Conservation (phyloP, 1,139 yeast species). For the Taphrina sp. region DNA sequence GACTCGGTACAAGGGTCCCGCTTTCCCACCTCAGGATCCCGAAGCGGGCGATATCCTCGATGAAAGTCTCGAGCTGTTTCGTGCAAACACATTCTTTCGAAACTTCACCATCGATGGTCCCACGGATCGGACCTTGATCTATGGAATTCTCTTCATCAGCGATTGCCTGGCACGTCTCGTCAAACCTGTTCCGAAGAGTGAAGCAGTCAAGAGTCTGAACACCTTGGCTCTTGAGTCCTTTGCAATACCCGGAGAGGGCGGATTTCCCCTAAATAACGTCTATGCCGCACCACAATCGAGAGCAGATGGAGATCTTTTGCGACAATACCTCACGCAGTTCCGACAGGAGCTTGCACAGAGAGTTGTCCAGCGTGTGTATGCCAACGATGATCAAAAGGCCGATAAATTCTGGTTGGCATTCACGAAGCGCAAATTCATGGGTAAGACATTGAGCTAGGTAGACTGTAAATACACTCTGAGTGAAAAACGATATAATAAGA, state of each 20-base stretch:
- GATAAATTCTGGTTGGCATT: constrained; percentile 89
- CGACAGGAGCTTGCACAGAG: constrained; percentile 90
- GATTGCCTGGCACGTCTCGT: constrained; percentile 70
- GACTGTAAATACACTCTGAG: background rate
- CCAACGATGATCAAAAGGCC: constrained; percentile 48
- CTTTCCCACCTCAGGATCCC: constrained; percentile 81
- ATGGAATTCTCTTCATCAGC: constrained; percentile 87
- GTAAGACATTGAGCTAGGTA: constrained; percentile 54
- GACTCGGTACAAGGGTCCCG: constrained; percentile 85
- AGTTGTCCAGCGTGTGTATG: constrained; percentile 68
- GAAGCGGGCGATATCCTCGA: constrained; percentile 66
- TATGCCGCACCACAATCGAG: constrained; percentile 75
- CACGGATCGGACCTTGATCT: constrained; percentile 88
- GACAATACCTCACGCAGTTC: constrained; percentile 81
- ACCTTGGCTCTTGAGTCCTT: constrained; percentile 85
- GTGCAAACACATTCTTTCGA: constrained; percentile 94
- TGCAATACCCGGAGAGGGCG: constrained; percentile 90
- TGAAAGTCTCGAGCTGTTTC: constrained; percentile 82
- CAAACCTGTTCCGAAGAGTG: constrained; percentile 49
- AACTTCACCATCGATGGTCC: constrained; percentile 96
- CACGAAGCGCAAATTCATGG: constrained; percentile 92
- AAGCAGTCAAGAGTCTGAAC: constrained; percentile 71
- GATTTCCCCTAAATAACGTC: constrained; percentile 84
- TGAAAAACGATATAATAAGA: background rate
- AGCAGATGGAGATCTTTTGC: constrained; percentile 69